phyloP scores from a whole-genome alignment of 2,329 filamentous ascomycete species.

The Trichoderma koningii region DNA sequence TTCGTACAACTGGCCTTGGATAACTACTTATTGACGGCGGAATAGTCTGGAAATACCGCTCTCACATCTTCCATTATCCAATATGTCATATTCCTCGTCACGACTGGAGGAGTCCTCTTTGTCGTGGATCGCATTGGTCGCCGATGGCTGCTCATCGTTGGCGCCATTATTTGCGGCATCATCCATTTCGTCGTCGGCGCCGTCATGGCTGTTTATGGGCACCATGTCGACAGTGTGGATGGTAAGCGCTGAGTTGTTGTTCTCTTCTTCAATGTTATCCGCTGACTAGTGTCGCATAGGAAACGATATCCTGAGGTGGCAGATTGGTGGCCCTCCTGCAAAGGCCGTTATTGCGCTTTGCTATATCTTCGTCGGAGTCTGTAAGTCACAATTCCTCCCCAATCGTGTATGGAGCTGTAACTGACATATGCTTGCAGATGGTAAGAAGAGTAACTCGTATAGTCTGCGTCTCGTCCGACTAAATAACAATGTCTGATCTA shows the following conservation, averaged over 20 bases:
- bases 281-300: background rate
- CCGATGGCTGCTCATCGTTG: conserved; percentile 7
- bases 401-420: background rate
- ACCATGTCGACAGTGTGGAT: conserved; percentile 8
- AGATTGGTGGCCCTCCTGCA: background rate
- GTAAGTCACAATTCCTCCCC: background rate
- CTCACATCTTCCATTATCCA: conserved; percentile 7
- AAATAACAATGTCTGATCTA: background rate
- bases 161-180: background rate
- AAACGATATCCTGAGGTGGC: conserved; percentile 1
- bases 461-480: background rate
- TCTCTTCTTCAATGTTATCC: background rate
- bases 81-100: conserved; percentile 13
- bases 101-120: conserved; percentile 39
- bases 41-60: background rate
- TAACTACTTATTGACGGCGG: background rate
- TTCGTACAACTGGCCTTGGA: too few relatives aligned
- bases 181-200: conserved; percentile 4
- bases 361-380: conserved; percentile 7
- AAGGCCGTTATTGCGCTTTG: conserved; percentile 4
- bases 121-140: conserved; percentile 38
- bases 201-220: conserved; percentile 9
- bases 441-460: background rate
- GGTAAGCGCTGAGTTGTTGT: background rate
- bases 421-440: background rate